Conservation (phyloP, 306 rosid genomes). For the Dryas octopetala region DNA sequence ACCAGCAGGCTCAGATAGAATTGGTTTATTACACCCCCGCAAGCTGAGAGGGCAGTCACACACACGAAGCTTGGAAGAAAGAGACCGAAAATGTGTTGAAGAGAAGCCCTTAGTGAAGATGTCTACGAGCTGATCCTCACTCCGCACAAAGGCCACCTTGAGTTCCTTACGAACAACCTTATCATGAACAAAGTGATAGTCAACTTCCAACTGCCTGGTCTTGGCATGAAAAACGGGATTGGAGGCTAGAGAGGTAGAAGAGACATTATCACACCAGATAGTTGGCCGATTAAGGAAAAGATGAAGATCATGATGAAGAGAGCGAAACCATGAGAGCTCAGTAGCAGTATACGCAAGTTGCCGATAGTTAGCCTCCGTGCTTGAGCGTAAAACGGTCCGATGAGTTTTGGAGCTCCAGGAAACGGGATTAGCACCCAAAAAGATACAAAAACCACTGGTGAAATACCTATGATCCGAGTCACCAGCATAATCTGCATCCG, state of each 20-base stretch:
- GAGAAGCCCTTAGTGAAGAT: no score
- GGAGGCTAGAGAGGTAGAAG: neutral
- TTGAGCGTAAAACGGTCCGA: no score
- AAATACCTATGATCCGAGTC: neutral
- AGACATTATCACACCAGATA: neutral
- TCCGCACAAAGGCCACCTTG: no score
- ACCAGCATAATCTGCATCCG: neutral
- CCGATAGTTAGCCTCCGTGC: no score
- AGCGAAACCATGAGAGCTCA: neutral
- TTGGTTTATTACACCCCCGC: no score
- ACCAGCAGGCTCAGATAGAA: no score
- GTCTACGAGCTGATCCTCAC: no score
- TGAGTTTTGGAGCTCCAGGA: neutral
- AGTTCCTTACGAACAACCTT: neutral
- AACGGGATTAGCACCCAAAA: neutral
- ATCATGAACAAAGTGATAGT: neutral
- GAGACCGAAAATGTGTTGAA: no score
- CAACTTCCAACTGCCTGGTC: neutral
- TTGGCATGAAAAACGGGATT: neutral
- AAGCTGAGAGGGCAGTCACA: no score
- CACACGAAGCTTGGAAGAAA: no score
- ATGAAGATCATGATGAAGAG: neutral
- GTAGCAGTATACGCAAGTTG: neutral
- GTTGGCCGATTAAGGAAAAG: neutral
- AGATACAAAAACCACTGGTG: neutral